These are phyloP conservation scores for Hemileia vastatrix DNA, from an alignment of 1,284 basidiomycete species.

Conservation along the genomic window DNA sequence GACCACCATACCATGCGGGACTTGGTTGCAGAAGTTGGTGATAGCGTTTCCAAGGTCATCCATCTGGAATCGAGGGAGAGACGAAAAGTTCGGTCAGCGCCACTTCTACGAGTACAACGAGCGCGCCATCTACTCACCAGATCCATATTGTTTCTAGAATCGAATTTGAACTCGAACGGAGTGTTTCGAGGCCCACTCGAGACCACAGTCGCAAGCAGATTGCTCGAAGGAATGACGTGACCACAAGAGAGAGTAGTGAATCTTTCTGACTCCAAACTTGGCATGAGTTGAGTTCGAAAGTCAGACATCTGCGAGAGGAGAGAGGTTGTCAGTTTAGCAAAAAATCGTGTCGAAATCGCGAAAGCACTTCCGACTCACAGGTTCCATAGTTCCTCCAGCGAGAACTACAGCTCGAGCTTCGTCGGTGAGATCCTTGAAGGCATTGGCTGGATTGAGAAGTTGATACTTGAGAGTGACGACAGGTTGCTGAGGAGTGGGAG, in stretches of 20 bases:
- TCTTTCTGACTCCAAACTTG: conserved; percentile 55
- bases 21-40: conserved; percentile 63
- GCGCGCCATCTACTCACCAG: conserved; percentile 50
- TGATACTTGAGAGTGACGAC: conserved; percentile 72
- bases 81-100: not conserved
- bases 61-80: conserved; percentile 50
- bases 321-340: not conserved
- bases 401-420: conserved; percentile 71
- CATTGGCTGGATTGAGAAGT: conserved; percentile 81
- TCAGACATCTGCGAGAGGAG: conserved; percentile 64
- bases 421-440: conserved; percentile 71
- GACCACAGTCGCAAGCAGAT: conserved; percentile 69
- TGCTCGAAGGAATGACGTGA: conserved; percentile 76
- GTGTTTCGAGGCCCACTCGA: conserved; percentile 65
- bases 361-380: conserved; percentile 50
- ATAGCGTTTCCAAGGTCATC: conserved; percentile 75
- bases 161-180: conserved; percentile 73
- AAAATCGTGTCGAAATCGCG: not conserved
- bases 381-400: conserved; percentile 96
- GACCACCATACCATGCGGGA: conserved; percentile 81
- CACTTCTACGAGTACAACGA: not conserved
- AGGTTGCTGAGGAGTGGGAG: not conserved
- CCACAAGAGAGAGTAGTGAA: conserved; percentile 77
- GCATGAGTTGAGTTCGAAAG: conserved; percentile 71
- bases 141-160: conserved; percentile 59